phyloP scores from a whole-genome alignment of 257 asterid genomes.

The Lycium ferocissimum region DNA sequence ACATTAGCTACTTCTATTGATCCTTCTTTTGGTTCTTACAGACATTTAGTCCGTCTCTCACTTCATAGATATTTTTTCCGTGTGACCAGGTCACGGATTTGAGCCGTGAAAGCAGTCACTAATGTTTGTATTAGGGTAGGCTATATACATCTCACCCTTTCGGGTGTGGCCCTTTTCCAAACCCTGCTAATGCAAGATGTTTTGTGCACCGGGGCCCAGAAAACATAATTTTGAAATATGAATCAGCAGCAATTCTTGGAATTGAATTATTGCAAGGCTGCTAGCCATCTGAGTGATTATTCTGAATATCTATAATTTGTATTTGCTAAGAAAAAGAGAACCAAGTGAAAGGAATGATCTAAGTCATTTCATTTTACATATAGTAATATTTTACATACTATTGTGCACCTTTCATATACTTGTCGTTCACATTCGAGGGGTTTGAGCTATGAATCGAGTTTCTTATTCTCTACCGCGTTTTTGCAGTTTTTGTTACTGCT shows the following conservation, averaged over 20 bases:
- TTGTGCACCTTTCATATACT: background rate
- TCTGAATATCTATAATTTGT: background rate
- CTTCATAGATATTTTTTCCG: no score
- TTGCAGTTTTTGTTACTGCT: constrained; percentile 23
- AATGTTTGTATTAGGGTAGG: no score
- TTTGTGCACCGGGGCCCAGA: no score
- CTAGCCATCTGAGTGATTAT: background rate
- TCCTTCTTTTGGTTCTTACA: background rate
- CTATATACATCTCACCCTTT: no score
- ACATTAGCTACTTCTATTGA: background rate
- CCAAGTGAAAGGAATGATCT: background rate
- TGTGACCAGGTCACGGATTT: no score
- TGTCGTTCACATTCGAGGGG: background rate
- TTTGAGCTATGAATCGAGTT: background rate
- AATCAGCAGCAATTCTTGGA: background rate
- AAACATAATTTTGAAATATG: background rate
- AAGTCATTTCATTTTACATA: background rate
- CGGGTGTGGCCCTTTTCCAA: no score
- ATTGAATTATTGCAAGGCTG: background rate
- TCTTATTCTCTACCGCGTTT: background rate
- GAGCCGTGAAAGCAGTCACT: no score
- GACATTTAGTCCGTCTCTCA: background rate
- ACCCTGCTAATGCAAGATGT: no score
- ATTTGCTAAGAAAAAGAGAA: background rate
- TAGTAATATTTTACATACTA: background rate